Percentiles rank a stretch among this genome's conserved stretches.
These are phyloP conservation scores for Vanderwaltozyma verrucispora DNA, from an alignment of 805 yeast species.

Conservation along the genomic window DNA sequence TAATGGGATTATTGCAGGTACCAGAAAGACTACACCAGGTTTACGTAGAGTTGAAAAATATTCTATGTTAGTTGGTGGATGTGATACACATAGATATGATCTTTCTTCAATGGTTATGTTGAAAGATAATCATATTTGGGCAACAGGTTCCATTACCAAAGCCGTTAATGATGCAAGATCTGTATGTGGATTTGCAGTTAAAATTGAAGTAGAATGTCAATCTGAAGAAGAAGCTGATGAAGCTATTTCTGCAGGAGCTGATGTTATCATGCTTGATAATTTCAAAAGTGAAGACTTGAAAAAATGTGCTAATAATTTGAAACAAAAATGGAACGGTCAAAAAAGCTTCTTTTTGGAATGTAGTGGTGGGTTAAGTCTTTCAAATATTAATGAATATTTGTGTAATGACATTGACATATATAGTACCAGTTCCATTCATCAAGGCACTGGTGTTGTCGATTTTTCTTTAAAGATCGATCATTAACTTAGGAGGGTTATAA, in stretches of 20 bases:
- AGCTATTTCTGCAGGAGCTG: slow-evolving; percentile 93
- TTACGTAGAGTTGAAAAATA: slow-evolving; percentile 80
- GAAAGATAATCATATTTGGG: slow-evolving; percentile 88
- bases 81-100: slow-evolving; percentile 87
- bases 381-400: slow-evolving; percentile 54
- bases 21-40: slow-evolving; percentile 97
- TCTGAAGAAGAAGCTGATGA: slow-evolving; percentile 78
- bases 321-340: slow-evolving; percentile 39
- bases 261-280: slow-evolving; percentile 89
- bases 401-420: slow-evolving; percentile 79
- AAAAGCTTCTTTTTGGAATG: slow-evolving; percentile 69
- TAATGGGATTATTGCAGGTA: slow-evolving; percentile 83
- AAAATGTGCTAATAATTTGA: slow-evolving; percentile 53
- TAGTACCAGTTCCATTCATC: slow-evolving; percentile 86
- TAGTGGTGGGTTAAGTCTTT: slow-evolving; percentile 76
- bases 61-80: slow-evolving; percentile 92
- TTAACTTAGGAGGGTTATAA: too few species aligned
- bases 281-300: slow-evolving; percentile 59
- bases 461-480: slow-evolving; percentile 52
- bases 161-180: slow-evolving; percentile 70
- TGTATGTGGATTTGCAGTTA: slow-evolving; percentile 81
- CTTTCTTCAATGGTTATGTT: slow-evolving; percentile 92
- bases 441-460: slow-evolving; percentile 77
- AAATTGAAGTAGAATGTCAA: slow-evolving; percentile 89
- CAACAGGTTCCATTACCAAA: slow-evolving; percentile 81